A percentile compares a stretch with the other conserved stretches of the same genome.
Evolutionary conservation across 2,329 filamentous ascomycete genomes (phyloP).

Genomic region (Cladosporium sp.): DNA sequence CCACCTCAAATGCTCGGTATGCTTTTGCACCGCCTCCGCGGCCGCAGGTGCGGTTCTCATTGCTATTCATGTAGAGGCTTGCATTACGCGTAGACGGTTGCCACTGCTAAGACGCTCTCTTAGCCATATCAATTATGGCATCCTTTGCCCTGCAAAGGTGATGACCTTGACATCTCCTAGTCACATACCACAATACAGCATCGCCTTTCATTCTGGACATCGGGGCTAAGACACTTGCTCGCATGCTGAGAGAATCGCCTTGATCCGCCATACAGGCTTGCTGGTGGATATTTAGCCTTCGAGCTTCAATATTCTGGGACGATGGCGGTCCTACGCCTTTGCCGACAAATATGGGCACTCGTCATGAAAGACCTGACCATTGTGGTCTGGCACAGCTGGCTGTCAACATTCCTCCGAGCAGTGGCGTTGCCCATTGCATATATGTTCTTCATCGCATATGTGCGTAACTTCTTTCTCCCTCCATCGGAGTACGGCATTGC

Average conservation of each 20-base stretch:
- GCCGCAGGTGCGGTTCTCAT: background rate
- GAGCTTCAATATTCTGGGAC: background rate
- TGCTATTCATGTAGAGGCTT: background rate
- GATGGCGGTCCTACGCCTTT: conserved; percentile 3
- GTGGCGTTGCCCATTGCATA: conserved; percentile 29
- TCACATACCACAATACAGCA: too few species aligned
- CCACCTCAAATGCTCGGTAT: conserved; percentile 6
- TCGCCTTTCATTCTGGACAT: too few species aligned
- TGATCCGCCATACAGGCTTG: too few species aligned
- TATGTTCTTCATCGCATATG: conserved; percentile 40
- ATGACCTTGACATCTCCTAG: too few species aligned
- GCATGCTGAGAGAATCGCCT: too few species aligned
- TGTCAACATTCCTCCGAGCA: conserved; percentile 10
- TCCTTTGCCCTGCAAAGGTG: too few species aligned
- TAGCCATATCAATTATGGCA: background rate
- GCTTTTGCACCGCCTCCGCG: conserved; percentile 5
- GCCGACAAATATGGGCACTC: conserved; percentile 11
- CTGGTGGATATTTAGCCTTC: too few species aligned
- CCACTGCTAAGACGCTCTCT: conserved; percentile 7
- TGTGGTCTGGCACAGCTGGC: conserved; percentile 11
- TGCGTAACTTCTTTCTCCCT: conserved; percentile 73
- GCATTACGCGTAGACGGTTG: background rate
- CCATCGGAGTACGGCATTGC: conserved; percentile 70
- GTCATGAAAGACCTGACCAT: conserved; percentile 8
- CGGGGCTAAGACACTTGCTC: too few species aligned